Conservation (phyloP, 129 eudicot genomes). For the Mikania micrantha region DNA sequence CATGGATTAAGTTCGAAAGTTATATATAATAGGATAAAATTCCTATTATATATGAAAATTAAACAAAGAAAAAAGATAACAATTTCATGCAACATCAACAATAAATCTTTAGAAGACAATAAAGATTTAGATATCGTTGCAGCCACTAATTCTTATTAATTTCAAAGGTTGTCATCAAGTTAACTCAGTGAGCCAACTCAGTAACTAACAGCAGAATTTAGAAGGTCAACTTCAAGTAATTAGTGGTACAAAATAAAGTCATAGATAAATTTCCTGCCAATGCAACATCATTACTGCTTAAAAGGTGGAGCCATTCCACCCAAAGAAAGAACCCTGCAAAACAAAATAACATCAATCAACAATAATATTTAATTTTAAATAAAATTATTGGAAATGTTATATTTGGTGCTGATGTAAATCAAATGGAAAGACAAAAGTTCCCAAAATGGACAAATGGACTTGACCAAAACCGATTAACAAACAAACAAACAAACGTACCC, state of each 20-base stretch:
- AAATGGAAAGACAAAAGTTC: background rate
- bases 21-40: too few species aligned
- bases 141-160: background rate
- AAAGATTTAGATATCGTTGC: background rate
- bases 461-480: too few species aligned
- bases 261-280: background rate
- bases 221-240: background rate
- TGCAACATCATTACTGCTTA: constrained; percentile 20
- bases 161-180: background rate
- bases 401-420: background rate
- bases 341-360: background rate
- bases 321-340: constrained; percentile 69
- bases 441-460: background rate
- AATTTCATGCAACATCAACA: background rate
- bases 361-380: background rate
- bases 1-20: too few species aligned
- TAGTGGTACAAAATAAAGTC: constrained; percentile 5
- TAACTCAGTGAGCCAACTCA: background rate
- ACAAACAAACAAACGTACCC: too few species aligned
- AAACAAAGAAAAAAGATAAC: too few species aligned
- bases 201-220: background rate
- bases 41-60: too few species aligned
- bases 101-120: background rate
- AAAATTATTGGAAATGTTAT: background rate
- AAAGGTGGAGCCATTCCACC: constrained; percentile 85